These are phyloP conservation scores for Sarocladiaceae sp. DNA, from an alignment of 2,329 filamentous ascomycete species.

Conservation along the genomic window DNA sequence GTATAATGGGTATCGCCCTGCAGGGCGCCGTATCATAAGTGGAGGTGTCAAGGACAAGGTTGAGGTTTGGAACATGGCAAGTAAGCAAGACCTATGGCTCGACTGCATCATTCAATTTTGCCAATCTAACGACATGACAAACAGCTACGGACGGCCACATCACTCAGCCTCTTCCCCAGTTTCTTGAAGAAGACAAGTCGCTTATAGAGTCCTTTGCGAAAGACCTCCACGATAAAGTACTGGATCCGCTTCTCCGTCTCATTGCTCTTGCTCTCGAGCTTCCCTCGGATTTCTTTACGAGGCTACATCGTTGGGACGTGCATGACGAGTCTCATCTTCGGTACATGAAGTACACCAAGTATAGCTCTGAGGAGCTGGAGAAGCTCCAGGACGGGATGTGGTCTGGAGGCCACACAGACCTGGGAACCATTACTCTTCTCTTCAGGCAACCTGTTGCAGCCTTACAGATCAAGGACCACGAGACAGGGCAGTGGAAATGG, in stretches of 20 bases:
- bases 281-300: conserved; percentile 52
- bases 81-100: conserved; percentile 15
- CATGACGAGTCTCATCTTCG: conserved; percentile 57
- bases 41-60: conserved; percentile 36
- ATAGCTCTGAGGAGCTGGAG: conserved; percentile 42
- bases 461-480: conserved; percentile 47
- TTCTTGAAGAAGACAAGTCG: conserved; percentile 43
- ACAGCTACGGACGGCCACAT: conserved; percentile 26
- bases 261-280: conserved; percentile 59
- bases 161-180: conserved; percentile 29
- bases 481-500: conserved; percentile 44
- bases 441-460: conserved; percentile 56
- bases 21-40: conserved; percentile 30
- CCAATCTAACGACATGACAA: background rate
- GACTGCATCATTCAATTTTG: background rate
- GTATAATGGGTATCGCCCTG: conserved; percentile 53
- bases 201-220: conserved; percentile 57
- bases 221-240: conserved; percentile 46
- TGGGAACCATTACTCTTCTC: conserved; percentile 51
- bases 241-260: conserved; percentile 52
- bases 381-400: conserved; percentile 38
- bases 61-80: conserved; percentile 35
- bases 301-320: conserved; percentile 50
- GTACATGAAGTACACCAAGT: conserved; percentile 56
- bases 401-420: conserved; percentile 49